Percentiles rank a stretch among this genome's conserved stretches.
Evolutionary conservation across 1,284 basidiomycete species (phyloP).

Genomic region (Fistulinella cinereoalba): DNA sequence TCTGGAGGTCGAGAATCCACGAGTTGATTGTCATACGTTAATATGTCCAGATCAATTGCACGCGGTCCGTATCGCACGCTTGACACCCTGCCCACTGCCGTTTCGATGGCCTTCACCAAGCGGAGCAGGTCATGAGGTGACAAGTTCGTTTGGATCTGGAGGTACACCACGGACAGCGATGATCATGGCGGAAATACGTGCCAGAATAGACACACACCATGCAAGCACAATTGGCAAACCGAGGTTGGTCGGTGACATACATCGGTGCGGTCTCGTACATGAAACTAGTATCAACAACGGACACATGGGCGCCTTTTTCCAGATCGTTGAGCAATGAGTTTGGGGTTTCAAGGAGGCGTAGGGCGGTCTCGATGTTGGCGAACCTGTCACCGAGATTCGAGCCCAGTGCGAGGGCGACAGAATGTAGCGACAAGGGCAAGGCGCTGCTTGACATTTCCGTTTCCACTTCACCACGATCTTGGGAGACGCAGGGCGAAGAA

Average conservation of each 20-base stretch:
- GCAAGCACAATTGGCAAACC: slow-evolving; percentile 90
- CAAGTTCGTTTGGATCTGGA: slow-evolving; percentile 59
- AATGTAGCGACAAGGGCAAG: slow-evolving; percentile 35
- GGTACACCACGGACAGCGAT: neutral
- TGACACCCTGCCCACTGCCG: slow-evolving; percentile 75
- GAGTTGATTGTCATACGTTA: slow-evolving; percentile 70
- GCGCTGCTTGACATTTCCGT: no score
- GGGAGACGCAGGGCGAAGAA: neutral
- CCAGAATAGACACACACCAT: slow-evolving; percentile 50
- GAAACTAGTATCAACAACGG: slow-evolving; percentile 80
- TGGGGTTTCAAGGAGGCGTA: slow-evolving; percentile 23
- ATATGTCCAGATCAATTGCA: slow-evolving; percentile 87
- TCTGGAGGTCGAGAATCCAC: slow-evolving; percentile 57
- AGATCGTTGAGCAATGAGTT: slow-evolving; percentile 21
- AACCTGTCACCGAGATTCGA: slow-evolving; percentile 91
- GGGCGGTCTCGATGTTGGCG: slow-evolving; percentile 64
- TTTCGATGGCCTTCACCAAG: slow-evolving; percentile 76
- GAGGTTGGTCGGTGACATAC: slow-evolving; percentile 91
- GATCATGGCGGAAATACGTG: neutral
- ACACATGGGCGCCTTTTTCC: slow-evolving; percentile 32
- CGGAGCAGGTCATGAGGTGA: slow-evolving; percentile 60
- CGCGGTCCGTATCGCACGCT: slow-evolving; percentile 46
- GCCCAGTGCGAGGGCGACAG: slow-evolving; percentile 77
- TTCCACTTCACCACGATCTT: neutral
- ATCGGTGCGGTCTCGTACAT: slow-evolving; percentile 94